Evolutionary conservation across 441 rosid genomes (phyloP), one percentile per base, ranked within the genome.

Genomic region (Bruguiera hainesii): DNA sequence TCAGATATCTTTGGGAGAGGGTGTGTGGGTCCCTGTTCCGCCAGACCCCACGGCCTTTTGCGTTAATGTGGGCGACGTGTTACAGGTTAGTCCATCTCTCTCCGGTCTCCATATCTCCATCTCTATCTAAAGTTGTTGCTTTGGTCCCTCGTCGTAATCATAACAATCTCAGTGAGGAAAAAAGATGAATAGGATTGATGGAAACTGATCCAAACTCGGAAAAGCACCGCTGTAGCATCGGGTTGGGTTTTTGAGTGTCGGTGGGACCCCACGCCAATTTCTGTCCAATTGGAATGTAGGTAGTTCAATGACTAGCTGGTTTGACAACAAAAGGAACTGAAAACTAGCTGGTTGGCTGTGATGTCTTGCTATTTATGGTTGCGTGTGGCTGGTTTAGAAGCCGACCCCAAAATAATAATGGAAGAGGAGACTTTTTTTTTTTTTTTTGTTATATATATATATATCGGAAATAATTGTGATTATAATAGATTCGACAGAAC

Each of bases 1-100:
- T 65, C 88, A 93, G 66, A 86, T 93, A 71, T 80, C 80, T 13
- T 55, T 79, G 3, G 58, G 65, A 51, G 79, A 87, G 1, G 87
- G 85, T 5, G 78, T 76, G 63, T 93, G 98, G 98, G 83, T 84
- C 73, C 85, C 96, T 0, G 92, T 89, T 30, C 62, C 87, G 1
- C 89, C 98, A 53, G 87, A 91, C 80, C 90, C 97, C 25, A 60
- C 80, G 8, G 85, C 96, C 55, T 91, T 94, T 50, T 91, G 84
- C 71, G 85, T 94, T 63, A 94, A 94, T 64, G 97, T 89, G 20
- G 98, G 98, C 63, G 98, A 94, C 81, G 65, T 84, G 31, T 82
- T 94, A 71, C 96, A 91, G 92, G 98, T 90, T 29, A 37, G 79
- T 56, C 62, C 10, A 31, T 16, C n/a, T 56, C 15, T 29, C 37